Evolutionary conservation across 2,329 filamentous ascomycete genomes (phyloP).

Genomic region (Arthrobotrys sphaeroides): DNA sequence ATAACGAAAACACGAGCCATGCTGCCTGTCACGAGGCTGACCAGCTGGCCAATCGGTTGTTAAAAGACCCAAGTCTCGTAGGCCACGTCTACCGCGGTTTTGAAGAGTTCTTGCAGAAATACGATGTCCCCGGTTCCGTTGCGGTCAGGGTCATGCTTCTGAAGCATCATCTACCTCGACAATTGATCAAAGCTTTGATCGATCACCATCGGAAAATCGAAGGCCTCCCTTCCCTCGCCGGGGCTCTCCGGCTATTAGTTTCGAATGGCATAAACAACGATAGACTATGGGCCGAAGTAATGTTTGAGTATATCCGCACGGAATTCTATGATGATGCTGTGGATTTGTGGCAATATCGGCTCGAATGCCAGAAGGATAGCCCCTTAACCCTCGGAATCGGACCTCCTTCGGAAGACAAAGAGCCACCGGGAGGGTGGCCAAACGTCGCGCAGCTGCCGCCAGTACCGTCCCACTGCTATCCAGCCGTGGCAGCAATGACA

Average conservation of each 20-base stretch:
- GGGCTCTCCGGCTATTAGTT: constrained; percentile 22
- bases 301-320: constrained; percentile 44
- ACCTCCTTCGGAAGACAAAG: background rate
- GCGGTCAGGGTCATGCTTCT: constrained; percentile 27
- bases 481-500: constrained; percentile 30
- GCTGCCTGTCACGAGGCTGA: background rate
- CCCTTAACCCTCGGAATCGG: constrained; percentile 13
- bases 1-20: background rate
- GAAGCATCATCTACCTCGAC: constrained; percentile 19
- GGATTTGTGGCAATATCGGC: constrained; percentile 31
- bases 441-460: background rate
- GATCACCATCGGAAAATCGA: constrained; percentile 25
- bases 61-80: constrained; percentile 9
- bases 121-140: background rate
- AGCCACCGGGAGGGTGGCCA: background rate
- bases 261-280: constrained; percentile 32
- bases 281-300: constrained; percentile 47
- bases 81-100: constrained; percentile 23
- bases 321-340: constrained; percentile 45
- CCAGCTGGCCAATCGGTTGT: background rate
- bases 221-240: constrained; percentile 34
- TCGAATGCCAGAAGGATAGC: constrained; percentile 31
- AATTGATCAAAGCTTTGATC: constrained; percentile 13
- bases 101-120: constrained; percentile 13
- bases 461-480: constrained; percentile 25